These are phyloP conservation scores for Lactifluus piperatus DNA, from an alignment of 768 basidiomycete genomes.

Conservation along the genomic window DNA sequence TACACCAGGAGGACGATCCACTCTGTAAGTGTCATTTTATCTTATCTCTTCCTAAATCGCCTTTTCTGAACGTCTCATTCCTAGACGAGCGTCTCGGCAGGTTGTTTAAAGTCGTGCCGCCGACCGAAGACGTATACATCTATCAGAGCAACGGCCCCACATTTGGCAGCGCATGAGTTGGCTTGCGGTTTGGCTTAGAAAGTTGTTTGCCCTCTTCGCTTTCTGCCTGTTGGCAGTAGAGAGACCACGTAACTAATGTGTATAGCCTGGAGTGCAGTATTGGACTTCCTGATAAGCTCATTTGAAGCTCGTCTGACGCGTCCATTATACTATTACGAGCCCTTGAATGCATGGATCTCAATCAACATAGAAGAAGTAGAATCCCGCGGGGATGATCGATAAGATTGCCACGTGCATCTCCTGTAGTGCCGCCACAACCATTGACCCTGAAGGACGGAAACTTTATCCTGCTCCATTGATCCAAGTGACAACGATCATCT, in stretches of 20 bases:
- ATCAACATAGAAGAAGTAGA: no score
- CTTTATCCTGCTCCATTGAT: no score
- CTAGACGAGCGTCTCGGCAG: constrained; percentile 60
- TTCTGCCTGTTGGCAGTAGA: neutral
- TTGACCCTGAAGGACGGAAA: no score
- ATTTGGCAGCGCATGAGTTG: constrained; percentile 9
- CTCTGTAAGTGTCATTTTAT: constrained; percentile 48
- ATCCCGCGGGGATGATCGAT: no score
- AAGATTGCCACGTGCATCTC: no score
- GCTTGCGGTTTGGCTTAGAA: neutral
- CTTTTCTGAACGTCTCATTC: neutral
- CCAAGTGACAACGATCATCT: no score
- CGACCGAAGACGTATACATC: constrained; percentile 69
- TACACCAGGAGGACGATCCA: constrained; percentile 57
- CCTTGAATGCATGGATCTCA: no score
- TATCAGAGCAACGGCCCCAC: constrained; percentile 49
- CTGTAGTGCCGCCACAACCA: no score
- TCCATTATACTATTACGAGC: neutral
- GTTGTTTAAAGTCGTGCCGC: constrained; percentile 51
- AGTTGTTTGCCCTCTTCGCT: neutral
- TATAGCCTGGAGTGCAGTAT: no score
- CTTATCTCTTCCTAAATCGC: neutral
- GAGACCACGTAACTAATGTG: neutral
- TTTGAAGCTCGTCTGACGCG: neutral
- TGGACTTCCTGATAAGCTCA: neutral